Percentiles rank a stretch among this genome's conserved stretches.
Evolutionary conservation across 805 yeast genomes (phyloP).

Genomic region (Wickerhamomyces xylosicus): DNA sequence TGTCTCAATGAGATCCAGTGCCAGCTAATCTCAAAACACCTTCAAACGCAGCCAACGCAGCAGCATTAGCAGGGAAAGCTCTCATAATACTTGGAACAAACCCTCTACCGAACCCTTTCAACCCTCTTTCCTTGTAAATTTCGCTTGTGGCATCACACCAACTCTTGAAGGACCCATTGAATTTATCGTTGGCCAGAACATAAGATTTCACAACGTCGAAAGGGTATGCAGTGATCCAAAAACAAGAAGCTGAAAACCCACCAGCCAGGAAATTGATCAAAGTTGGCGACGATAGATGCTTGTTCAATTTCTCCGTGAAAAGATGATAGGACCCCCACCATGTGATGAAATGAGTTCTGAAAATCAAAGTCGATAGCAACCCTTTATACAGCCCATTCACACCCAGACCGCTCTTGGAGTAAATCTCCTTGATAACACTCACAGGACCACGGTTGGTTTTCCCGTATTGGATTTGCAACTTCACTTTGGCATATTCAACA

Average conservation of each 20-base stretch:
- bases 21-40: slow-evolving; percentile 54
- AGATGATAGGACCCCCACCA: slow-evolving; percentile 95
- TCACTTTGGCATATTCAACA: slow-evolving; percentile 79
- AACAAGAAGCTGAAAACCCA: slow-evolving; percentile 76
- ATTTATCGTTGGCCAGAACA: slow-evolving; percentile 69
- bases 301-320: slow-evolving; percentile 56
- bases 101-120: slow-evolving; percentile 68
- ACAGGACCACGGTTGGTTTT: slow-evolving; percentile 70
- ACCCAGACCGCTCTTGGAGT: slow-evolving; percentile 42
- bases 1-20: slow-evolving; percentile 18
- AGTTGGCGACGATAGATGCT: slow-evolving; percentile 49
- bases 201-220: slow-evolving; percentile 83
- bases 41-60: slow-evolving; percentile 85
- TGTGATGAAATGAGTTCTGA: slow-evolving; percentile 75
- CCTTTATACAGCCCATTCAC: slow-evolving; percentile 73
- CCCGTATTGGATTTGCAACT: slow-evolving; percentile 85
- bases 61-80: slow-evolving; percentile 91
- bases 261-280: slow-evolving; percentile 88
- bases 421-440: slow-evolving; percentile 54
- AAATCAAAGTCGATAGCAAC: slow-evolving; percentile 74
- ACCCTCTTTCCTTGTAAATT: slow-evolving; percentile 54
- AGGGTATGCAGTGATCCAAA: slow-evolving; percentile 87
- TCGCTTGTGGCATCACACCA: slow-evolving; percentile 66
- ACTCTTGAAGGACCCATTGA: slow-evolving; percentile 57
- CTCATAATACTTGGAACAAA: slow-evolving; percentile 71